Conservation (phyloP, 2,329 filamentous ascomycete genomes). For the Claviceps pusilla region DNA sequence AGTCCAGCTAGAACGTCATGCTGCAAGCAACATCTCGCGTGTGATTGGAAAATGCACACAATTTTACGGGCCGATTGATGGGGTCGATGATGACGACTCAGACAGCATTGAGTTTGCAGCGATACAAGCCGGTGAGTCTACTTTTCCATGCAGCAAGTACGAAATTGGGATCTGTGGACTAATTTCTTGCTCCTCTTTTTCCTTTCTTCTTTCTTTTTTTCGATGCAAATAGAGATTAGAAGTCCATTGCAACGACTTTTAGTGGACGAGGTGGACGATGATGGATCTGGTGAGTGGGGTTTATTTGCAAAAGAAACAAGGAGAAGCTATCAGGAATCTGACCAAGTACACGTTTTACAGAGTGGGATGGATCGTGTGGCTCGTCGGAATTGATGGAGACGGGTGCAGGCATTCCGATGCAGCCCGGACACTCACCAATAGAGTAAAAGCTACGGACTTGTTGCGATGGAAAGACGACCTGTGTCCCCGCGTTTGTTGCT, state of each 20-base stretch:
- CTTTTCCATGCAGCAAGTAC: too few relatives aligned
- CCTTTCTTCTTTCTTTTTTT: neutral
- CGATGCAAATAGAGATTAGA: conserved; percentile 20
- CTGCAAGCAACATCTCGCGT: conserved; percentile 26
- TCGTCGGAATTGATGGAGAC: conserved; percentile 42
- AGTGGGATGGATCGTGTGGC: conserved; percentile 39
- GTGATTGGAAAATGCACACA: conserved; percentile 27
- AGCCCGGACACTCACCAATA: conserved; percentile 25
- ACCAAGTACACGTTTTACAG: conserved; percentile 16
- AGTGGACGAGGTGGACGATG: conserved; percentile 43
- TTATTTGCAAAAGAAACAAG: too few relatives aligned
- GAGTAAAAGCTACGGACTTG: conserved; percentile 9
- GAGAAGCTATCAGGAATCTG: conserved; percentile 5
- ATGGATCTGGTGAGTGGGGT: conserved; percentile 36
- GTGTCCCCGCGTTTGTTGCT: neutral
- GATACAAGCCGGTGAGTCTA: conserved; percentile 14
- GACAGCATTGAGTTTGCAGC: conserved; percentile 12
- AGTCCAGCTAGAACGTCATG: conserved; percentile 26
- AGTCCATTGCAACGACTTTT: conserved; percentile 38
- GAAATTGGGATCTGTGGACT: neutral
- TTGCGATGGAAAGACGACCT: too few relatives aligned
- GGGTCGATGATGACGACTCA: conserved; percentile 16
- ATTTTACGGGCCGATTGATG: conserved; percentile 23
- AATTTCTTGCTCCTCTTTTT: neutral
- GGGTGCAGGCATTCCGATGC: conserved; percentile 30